Conservation (phyloP, 345 rosid species). For the Rhizophora apiculata region DNA sequence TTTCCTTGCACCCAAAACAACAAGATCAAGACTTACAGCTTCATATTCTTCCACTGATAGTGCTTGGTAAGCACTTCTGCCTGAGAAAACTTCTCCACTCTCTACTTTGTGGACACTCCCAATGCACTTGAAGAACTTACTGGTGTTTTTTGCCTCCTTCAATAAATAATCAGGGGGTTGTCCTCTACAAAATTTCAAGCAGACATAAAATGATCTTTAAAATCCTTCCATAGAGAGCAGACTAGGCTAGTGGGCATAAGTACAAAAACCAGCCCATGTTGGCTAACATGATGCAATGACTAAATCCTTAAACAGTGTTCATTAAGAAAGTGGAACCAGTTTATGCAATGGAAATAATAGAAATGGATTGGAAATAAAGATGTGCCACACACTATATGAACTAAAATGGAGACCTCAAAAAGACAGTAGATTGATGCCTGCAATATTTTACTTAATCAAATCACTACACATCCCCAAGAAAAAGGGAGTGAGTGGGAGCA, state of each 20-base stretch:
- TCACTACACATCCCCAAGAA: background rate
- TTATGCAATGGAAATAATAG: background rate
- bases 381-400: background rate
- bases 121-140: conserved; percentile 87
- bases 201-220: conserved; percentile 25
- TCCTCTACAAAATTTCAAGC: conserved; percentile 52
- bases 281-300: background rate
- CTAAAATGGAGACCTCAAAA: background rate
- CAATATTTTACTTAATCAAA: background rate
- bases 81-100: conserved; percentile 48
- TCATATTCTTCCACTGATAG: conserved; percentile 87
- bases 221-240: conserved; percentile 12
- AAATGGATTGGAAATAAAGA: background rate
- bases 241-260: conserved; percentile 8
- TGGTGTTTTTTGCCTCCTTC: conserved; percentile 86
- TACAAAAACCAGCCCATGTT: background rate
- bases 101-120: conserved; percentile 74
- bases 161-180: conserved; percentile 97
- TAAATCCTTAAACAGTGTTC: background rate
- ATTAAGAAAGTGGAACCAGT: background rate
- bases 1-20: conserved; percentile 7
- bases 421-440: background rate
- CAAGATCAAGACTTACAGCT: conserved; percentile 59
- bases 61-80: conserved; percentile 68
- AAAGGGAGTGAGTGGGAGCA: background rate